Percentiles rank a stretch among this genome's conserved stretches.
phyloP scores from a whole-genome alignment of 805 yeast species.

The Hanseniaspora osmophila region DNA sequence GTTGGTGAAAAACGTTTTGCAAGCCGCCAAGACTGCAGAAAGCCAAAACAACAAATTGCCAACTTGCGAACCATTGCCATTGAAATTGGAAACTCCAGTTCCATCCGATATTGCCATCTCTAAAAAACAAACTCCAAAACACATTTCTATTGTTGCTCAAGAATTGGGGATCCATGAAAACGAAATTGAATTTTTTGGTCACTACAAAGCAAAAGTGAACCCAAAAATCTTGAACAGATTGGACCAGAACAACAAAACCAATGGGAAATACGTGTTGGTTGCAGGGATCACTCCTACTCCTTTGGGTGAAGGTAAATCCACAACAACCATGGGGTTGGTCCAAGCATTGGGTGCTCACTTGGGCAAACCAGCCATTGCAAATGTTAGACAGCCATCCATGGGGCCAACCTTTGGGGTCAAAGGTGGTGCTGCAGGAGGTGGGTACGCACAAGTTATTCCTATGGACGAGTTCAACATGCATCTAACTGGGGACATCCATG shows the following conservation, averaged over 20 bases:
- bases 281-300: constrained; percentile 98
- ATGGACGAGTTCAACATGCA: constrained; percentile 99
- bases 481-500: constrained; percentile 94
- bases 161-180: constrained; percentile 68
- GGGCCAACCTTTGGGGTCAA: constrained; percentile 98
- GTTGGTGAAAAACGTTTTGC: constrained; percentile 71
- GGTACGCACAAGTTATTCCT: constrained; percentile 93
- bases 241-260: constrained; percentile 27
- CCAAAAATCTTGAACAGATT: constrained; percentile 59
- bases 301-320: constrained; percentile 93
- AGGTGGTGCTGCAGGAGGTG: constrained; percentile 99
- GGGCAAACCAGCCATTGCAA: constrained; percentile 72
- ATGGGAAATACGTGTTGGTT: constrained; percentile 81
- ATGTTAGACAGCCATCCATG: constrained; percentile 95
- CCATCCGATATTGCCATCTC: constrained; percentile 89
- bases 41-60: constrained; percentile 27
- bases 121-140: constrained; percentile 77
- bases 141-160: constrained; percentile 55
- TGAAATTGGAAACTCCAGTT: constrained; percentile 48
- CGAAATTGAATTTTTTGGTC: constrained; percentile 82
- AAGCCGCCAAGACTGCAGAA: constrained; percentile 56
- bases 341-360: constrained; percentile 92
- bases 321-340: constrained; percentile 92
- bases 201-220: constrained; percentile 78
- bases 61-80: constrained; percentile 42